Percentiles rank a stretch among this genome's conserved stretches.
Evolutionary conservation across 768 basidiomycete genomes (phyloP).

Genomic region (Dentipellis fragilis): DNA sequence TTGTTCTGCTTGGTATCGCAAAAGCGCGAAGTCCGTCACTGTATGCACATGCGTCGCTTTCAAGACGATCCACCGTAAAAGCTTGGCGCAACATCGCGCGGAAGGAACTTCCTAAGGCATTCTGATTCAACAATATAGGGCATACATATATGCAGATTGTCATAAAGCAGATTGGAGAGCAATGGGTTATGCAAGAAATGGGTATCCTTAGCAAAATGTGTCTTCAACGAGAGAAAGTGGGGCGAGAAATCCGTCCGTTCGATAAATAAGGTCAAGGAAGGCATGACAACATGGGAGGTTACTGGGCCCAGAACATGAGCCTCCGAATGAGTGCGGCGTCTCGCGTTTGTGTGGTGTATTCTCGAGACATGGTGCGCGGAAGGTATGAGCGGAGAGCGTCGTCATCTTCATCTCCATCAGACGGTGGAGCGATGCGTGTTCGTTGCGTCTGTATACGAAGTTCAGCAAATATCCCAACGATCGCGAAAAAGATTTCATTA

Average conservation of each 20-base stretch:
- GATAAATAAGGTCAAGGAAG: neutral
- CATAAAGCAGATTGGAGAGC: neutral
- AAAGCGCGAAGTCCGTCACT: no score
- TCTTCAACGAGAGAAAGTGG: neutral
- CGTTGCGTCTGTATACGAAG: constrained; percentile 46
- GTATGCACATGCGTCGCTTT: no score
- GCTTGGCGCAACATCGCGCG: no score
- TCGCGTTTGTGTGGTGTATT: constrained; percentile 13
- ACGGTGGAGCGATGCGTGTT: constrained; percentile 46
- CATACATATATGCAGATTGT: constrained; percentile 3
- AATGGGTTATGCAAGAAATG: neutral
- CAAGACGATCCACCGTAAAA: no score
- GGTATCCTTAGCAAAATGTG: constrained; percentile 1
- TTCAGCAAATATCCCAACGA: neutral
- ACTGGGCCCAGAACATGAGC: constrained; percentile 18
- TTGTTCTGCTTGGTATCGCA: no score
- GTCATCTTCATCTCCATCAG: constrained; percentile 30
- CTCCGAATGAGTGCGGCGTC: constrained; percentile 21
- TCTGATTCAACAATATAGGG: neutral
- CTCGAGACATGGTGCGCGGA: constrained; percentile 15
- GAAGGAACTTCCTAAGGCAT: no score
- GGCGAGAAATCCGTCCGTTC: neutral
- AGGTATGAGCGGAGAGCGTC: constrained; percentile 13
- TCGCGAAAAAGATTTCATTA: constrained; percentile 21
- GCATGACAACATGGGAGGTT: no score